phyloP scores from a whole-genome alignment of 176 grass and related monocot genomes.

The Tuctoria greenei region DNA sequence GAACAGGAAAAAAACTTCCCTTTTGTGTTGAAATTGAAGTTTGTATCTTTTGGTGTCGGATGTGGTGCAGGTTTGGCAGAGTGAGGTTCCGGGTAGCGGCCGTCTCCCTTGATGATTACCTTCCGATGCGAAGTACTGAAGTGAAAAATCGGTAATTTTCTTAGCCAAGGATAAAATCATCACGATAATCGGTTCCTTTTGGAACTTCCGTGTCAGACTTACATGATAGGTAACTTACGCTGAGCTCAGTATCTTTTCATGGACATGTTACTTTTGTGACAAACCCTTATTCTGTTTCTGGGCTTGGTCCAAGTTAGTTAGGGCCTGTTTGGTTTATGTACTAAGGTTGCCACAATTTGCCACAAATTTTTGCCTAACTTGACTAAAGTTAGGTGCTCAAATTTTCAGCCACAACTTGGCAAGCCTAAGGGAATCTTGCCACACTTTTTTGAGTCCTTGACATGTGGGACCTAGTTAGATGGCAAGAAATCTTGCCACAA shows the following conservation, averaged over 20 bases:
- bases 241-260: neutral
- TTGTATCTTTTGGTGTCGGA: neutral
- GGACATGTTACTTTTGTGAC: neutral
- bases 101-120: constrained; percentile 60
- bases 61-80: constrained; percentile 51
- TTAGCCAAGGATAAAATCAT: constrained; percentile 3
- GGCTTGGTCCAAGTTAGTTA: neutral
- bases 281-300: neutral
- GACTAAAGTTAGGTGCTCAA: no score
- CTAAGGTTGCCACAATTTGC: no score
- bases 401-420: no score
- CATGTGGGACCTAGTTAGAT: no score
- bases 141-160: constrained; percentile 68
- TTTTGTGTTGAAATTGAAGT: neutral
- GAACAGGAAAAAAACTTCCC: neutral
- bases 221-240: neutral
- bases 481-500: no score
- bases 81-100: constrained; percentile 48
- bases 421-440: no score
- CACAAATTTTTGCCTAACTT: no score
- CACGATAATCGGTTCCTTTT: neutral
- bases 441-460: no score
- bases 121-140: constrained; percentile 92
- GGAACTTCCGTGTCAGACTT: neutral
- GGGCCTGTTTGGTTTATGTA: no score